Percentiles rank a stretch among this genome's conserved stretches.
Evolutionary conservation across 1,284 basidiomycete genomes (phyloP).

Genomic region (Baeospora myosura): DNA sequence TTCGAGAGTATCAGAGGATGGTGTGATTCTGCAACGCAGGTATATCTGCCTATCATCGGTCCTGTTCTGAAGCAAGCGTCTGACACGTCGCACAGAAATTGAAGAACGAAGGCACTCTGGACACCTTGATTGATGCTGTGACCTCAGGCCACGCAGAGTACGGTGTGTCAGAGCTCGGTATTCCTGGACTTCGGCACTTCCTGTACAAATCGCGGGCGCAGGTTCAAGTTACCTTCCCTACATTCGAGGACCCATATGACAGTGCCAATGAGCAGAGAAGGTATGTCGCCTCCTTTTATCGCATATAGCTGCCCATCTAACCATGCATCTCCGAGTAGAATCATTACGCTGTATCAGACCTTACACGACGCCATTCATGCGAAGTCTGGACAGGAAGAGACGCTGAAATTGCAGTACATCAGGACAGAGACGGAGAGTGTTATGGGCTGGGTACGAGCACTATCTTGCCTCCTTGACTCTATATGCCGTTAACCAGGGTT

Average conservation of each 20-base stretch:
- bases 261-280: slow-evolving; percentile 49
- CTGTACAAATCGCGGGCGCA: slow-evolving; percentile 85
- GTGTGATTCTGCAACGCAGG: slow-evolving; percentile 62
- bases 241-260: slow-evolving; percentile 79
- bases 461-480: not conserved
- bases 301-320: slow-evolving; percentile 1
- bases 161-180: slow-evolving; percentile 63
- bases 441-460: slow-evolving; percentile 73
- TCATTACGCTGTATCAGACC: slow-evolving; percentile 79
- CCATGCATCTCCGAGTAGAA: slow-evolving; percentile 43
- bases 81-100: slow-evolving; percentile 41
- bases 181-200: slow-evolving; percentile 89
- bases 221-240: slow-evolving; percentile 83
- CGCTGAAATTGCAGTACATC: slow-evolving; percentile 79
- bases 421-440: slow-evolving; percentile 81
- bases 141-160: slow-evolving; percentile 51
- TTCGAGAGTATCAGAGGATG: slow-evolving; percentile 65
- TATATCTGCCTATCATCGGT: slow-evolving; percentile 20
- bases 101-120: slow-evolving; percentile 49
- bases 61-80: slow-evolving; percentile 2
- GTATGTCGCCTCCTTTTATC: slow-evolving; percentile 26
- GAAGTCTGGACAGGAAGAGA: slow-evolving; percentile 69
- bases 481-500: not conserved
- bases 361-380: slow-evolving; percentile 83
- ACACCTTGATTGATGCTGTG: slow-evolving; percentile 40